These are phyloP conservation scores for Zygotorulaspora danielsina DNA, from an alignment of 805 yeast species.

Conservation along the genomic window DNA sequence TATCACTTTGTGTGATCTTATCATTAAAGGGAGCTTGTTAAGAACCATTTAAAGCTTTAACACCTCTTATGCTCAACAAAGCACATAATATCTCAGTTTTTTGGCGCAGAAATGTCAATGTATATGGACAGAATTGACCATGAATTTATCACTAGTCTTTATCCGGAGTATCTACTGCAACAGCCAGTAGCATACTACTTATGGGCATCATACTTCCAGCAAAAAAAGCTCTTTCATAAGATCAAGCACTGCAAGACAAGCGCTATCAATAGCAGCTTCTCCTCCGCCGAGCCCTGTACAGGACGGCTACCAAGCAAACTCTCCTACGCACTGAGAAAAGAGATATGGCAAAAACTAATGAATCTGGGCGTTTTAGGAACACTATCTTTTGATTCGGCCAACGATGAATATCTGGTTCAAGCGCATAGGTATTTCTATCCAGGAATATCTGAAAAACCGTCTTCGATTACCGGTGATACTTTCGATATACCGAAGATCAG, in stretches of 20 bases:
- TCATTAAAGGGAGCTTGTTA: conserved; percentile 5
- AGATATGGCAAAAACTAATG: conserved; percentile 34
- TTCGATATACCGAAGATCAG: neutral
- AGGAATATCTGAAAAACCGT: conserved; percentile 5
- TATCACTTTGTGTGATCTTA: no score
- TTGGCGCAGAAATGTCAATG: conserved; percentile 16
- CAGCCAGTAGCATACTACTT: conserved; percentile 34
- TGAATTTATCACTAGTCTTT: conserved; percentile 26
- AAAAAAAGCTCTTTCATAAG: conserved; percentile 28
- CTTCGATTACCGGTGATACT: neutral
- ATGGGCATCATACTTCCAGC: conserved; percentile 25
- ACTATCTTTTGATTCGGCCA: conserved; percentile 28
- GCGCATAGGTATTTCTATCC: conserved; percentile 33
- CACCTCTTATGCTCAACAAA: neutral
- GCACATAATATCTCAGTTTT: no score
- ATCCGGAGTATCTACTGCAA: conserved; percentile 31
- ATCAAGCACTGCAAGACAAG: conserved; percentile 13
- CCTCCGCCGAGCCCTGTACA: conserved; percentile 2
- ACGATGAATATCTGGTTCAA: conserved; percentile 32
- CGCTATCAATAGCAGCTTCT: conserved; percentile 5
- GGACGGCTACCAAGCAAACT: conserved; percentile 11
- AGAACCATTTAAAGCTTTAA: neutral
- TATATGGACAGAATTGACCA: conserved; percentile 29
- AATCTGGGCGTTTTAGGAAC: conserved; percentile 34
- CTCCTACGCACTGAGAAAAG: conserved; percentile 24